Base-by-base conservation (phyloP, 2,329 filamentous ascomycete species). In the Laburnicola sp. region DNA sequence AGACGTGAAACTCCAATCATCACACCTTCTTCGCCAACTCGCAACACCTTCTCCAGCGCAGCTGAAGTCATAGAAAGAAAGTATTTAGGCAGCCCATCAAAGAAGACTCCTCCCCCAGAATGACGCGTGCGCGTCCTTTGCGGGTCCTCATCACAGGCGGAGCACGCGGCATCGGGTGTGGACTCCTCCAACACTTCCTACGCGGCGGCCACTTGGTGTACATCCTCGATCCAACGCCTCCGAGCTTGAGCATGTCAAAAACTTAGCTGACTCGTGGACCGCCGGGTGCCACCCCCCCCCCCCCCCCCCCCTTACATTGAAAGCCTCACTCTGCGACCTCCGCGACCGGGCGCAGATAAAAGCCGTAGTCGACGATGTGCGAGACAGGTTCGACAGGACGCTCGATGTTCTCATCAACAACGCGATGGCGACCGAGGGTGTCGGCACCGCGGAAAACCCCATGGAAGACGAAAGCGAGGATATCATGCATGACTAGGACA, bases 91-190 rank as follows among this genome's bases (percentile, higher is more conserved):
- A n/a, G n/a, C n/a, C n/a, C n/a, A n/a, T n/a, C n/a, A n/a, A 11
- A 10, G 28, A 30, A 21, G 6, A 2, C 11, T 9, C n/a, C 25
- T 6, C 16, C 11, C 5, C n/a, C 26, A 50, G 2, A 21, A 53
- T 54, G 47, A 45, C 40, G 25, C 5, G 39, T 6, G 27, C 27
- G 4, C 54, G 27, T 36, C 49, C 10, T 4, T 49, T 71, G 11
- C 68, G 66, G n/a, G 58, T 70, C 9, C 61, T 76, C 45, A 65
- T 76, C 38, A 74, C 72, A n/a, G 76, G 76, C 26, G 76, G 72
- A 42, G 75, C 75, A 3, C 70, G 74, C 26, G 78, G 77, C 25
- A 78, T 80, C 38, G 76, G 78, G 23, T 71, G 77, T 32, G 74
- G 71, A 30, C 65, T 78, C 11, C 73, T 75, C 37, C 74, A 76